Base-by-base conservation (phyloP, 352 stramenopile genomes). In the Aphanomyces stellatus region DNA sequence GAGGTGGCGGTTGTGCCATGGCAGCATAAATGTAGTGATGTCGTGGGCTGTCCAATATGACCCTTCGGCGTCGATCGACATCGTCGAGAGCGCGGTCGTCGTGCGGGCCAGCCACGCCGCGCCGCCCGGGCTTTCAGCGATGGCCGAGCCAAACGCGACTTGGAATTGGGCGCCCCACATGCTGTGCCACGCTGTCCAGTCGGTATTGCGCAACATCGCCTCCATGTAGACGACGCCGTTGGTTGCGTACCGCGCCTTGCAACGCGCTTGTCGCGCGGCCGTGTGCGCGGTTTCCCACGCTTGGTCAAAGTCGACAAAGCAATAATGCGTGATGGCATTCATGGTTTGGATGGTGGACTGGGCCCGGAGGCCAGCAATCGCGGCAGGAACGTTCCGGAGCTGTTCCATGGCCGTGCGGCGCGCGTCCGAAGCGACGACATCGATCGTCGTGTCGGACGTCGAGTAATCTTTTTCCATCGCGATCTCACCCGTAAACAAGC, bases 201-300 rank as follows among this genome's bases (percentile, higher is more conserved):
- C 30, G 3, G 41, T 30, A 25, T 64, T 64, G 35, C 56, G 56
- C 41, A 64, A n/a, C 24, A 64, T 31, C 2, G 56, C 19, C 22
- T 64, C 56, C 56, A 64, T 64, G 56, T 64, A 64, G 25, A 64
- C 56, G 8, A 30, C 56, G 2, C 56, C 56, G 24, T 64, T 64
- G 7, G 25, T 4, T 4, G 35, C 25, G 6, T 53, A 53, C 25
- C 17, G 17, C 8, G 13, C 10, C 25, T 10, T 13, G 30, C 56
- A 64, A 19, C 56, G 30, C 6, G 41, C 41, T 30, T 64, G 30
- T 13, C 56, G 56, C 24, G 22, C 41, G 11, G 37, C 37, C 3
- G 56, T 35, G 35, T 64, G 35, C 8, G 56, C 56, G 24, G 51
- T 22, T 19, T 25, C 24, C 24, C 24, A 64, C 22, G 2, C 2